Evolutionary conservation across 2,329 filamentous ascomycete genomes (phyloP).

Genomic region (Epichloe bromicola): DNA sequence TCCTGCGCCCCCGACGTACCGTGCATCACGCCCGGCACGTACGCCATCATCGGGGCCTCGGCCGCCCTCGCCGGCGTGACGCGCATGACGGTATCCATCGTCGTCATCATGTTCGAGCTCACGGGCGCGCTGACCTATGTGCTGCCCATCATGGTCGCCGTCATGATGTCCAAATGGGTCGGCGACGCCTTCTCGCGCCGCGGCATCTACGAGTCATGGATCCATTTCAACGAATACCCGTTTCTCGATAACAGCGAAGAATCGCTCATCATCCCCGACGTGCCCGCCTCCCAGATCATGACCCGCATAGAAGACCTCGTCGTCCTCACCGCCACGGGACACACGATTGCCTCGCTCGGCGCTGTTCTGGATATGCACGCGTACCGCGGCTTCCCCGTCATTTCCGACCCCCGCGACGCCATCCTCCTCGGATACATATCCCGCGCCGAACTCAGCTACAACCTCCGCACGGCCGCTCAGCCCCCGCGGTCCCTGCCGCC

Average conservation of each 20-base stretch:
- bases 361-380: constrained; percentile 59
- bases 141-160: constrained; percentile 95
- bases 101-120: constrained; percentile 98
- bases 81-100: constrained; percentile 93
- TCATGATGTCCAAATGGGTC: constrained; percentile 98
- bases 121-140: constrained; percentile 94
- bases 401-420: constrained; percentile 63
- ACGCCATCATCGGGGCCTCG: constrained; percentile 90
- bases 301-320: constrained; percentile 83
- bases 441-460: constrained; percentile 76
- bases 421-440: constrained; percentile 88
- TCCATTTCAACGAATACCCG: constrained; percentile 88
- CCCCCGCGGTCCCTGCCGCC: constrained; percentile 49
- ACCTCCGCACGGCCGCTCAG: constrained; percentile 43
- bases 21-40: constrained; percentile 88
- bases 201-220: constrained; percentile 97
- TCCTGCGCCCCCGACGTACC: constrained; percentile 74
- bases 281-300: constrained; percentile 81
- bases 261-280: constrained; percentile 59
- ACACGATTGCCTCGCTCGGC: constrained; percentile 68
- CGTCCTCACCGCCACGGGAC: constrained; percentile 72
- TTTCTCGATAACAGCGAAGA: constrained; percentile 87
- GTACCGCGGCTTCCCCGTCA: constrained; percentile 85
- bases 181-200: constrained; percentile 86
- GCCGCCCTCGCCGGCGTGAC: constrained; percentile 90